Percentiles rank a stretch among this genome's conserved stretches.
phyloP scores from a whole-genome alignment of 306 rosid species.

The Quercus berberidifolia region DNA sequence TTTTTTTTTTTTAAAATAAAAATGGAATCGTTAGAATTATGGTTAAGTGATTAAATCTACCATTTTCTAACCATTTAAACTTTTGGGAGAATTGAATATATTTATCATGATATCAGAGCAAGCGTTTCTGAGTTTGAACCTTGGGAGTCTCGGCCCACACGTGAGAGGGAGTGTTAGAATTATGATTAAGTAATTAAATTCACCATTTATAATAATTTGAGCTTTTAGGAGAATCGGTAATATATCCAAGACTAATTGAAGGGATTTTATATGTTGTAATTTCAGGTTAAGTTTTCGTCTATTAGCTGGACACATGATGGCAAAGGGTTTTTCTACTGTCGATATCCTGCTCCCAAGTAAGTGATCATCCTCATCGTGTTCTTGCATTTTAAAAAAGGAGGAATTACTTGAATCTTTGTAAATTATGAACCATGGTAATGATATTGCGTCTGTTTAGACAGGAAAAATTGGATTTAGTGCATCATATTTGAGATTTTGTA shows the following conservation, averaged over 20 bases:
- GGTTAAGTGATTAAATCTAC: too few relatives aligned
- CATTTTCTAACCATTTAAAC: too few relatives aligned
- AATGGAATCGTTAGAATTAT: too few relatives aligned
- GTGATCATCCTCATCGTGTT: constrained; percentile 6
- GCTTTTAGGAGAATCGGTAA: too few relatives aligned
- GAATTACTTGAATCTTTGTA: background rate
- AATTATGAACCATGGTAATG: background rate
- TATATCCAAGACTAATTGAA: background rate
- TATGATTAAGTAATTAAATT: too few relatives aligned
- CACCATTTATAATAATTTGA: too few relatives aligned
- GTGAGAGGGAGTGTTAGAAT: too few relatives aligned
- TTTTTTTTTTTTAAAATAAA: too few relatives aligned
- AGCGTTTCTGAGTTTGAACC: too few relatives aligned
- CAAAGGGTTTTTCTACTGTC: constrained; percentile 90
- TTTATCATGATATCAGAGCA: too few relatives aligned
- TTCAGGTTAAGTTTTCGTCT: constrained; percentile 78
- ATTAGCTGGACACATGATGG: constrained; percentile 83
- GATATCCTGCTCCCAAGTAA: constrained; percentile 89
- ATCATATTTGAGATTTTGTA: constrained; percentile 6
- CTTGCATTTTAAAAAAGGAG: background rate
- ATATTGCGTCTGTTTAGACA: background rate
- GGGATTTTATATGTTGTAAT: constrained; percentile 15
- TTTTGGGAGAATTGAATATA: too few relatives aligned
- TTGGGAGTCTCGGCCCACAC: too few relatives aligned
- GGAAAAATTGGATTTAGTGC: background rate